phyloP scores from a whole-genome alignment of 768 basidiomycete species.

The Sporobolomyces phaffii region DNA sequence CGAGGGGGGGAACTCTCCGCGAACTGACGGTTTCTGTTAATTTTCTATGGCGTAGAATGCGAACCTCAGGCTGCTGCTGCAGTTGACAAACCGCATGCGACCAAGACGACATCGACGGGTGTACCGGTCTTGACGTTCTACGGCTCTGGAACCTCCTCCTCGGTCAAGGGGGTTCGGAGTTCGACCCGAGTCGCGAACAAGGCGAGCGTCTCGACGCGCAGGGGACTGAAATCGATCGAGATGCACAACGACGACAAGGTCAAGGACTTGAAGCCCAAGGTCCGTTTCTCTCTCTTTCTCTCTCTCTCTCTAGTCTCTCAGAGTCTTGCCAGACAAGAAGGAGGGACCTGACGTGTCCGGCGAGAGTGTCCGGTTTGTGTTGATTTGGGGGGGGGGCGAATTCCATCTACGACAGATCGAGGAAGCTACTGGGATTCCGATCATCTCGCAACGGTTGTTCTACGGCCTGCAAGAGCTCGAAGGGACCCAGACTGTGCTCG shows the following conservation, averaged over 20 bases:
- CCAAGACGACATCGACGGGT: not conserved
- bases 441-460: constrained; percentile 68
- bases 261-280: constrained; percentile 67
- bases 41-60: no score
- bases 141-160: not conserved
- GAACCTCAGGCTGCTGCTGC: no score
- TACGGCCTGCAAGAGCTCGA: constrained; percentile 59
- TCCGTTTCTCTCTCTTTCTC: constrained; percentile 41
- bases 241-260: constrained; percentile 64
- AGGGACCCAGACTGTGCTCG: constrained; percentile 53
- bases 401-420: constrained; percentile 48
- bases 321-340: no score
- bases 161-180: not conserved
- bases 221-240: constrained; percentile 51
- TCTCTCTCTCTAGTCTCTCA: not conserved
- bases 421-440: constrained; percentile 60
- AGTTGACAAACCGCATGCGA: not conserved
- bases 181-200: constrained; percentile 64
- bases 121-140: not conserved
- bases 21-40: no score
- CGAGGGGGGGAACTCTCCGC: not conserved
- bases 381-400: no score
- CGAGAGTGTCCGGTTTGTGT: no score
- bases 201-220: constrained; percentile 42
- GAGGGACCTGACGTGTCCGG: no score